Evolutionary conservation across 352 stramenopile genomes (phyloP), one percentile per base, ranked within the genome.

Genomic region (Phytophthora podocarpi): DNA sequence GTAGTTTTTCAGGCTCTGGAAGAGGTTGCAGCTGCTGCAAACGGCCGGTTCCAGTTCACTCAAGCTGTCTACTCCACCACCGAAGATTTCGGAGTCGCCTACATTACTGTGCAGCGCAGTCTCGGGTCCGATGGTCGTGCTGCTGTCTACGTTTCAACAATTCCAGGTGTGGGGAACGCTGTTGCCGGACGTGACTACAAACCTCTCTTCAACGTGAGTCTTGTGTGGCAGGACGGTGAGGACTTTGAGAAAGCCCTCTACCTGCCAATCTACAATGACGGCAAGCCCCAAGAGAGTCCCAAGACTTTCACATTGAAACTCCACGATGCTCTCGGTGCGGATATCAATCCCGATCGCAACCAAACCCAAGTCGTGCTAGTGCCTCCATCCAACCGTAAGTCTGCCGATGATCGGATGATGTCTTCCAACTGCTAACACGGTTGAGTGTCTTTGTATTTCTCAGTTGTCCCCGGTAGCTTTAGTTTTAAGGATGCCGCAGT

Each of bases 171-270:
- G 2, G 78, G 77, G 9, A 85, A 75, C 21, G 80, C 80, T 7
- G 61, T 89, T n/a, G 56, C 76, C 16, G 77, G 75, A 0, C 59
- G 67, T 9, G 79, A 92, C 57, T 90, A 82, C 42, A 74, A 72
- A 31, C 59, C 74, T 3, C 43, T 89, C 5, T 88, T 77, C 57
- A 92, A 92, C 55, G 51, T 76, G 16, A 92, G 82, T 64, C 56
- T 92, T n/a, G 69, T 89, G 26, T 92, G 82, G 82, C 78, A 92
- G 32, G 80, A 92, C 52, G 77, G 82, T 18, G 80, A 90, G 34
- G 76, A 86, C 49, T 61, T 76, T 7, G 82, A 92, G 56, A 85
- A 85, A 49, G 72, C 82, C 31, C 67, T 92, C 2, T 89, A 90
- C 51, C 32, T 92, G 7, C 70, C 71, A 8, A 51, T 92, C 3